Percentiles rank a stretch among this genome's conserved stretches.
Evolutionary conservation across 805 yeast species (phyloP).

Genomic region (Metschnikowia lochheadii): DNA sequence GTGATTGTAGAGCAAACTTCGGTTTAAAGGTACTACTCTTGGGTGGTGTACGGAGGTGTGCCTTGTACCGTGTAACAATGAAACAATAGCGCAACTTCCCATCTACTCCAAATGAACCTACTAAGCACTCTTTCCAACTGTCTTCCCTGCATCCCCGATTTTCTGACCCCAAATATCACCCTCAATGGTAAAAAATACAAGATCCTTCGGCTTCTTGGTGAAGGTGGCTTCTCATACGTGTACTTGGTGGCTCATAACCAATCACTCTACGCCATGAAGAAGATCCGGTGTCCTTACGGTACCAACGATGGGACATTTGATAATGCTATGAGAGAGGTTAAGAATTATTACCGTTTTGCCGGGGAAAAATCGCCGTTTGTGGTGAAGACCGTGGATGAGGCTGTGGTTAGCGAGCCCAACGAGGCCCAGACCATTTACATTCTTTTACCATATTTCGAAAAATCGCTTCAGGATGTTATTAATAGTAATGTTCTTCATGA

Average conservation of each 20-base stretch:
- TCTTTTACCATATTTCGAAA: slow-evolving; percentile 69
- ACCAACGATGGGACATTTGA: slow-evolving; percentile 57
- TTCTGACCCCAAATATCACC: slow-evolving; percentile 50
- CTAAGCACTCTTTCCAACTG: slow-evolving; percentile 21
- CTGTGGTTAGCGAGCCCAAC: slow-evolving; percentile 66
- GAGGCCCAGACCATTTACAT: slow-evolving; percentile 79
- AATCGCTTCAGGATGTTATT: slow-evolving; percentile 76
- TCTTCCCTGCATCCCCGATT: slow-evolving; percentile 43
- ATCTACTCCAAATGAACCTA: slow-evolving; percentile 12
- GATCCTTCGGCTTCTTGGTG: slow-evolving; percentile 74
- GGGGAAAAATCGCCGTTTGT: slow-evolving; percentile 57
- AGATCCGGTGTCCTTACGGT: slow-evolving; percentile 85
- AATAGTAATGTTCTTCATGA: slow-evolving; percentile 58
- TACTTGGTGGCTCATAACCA: slow-evolving; percentile 60
- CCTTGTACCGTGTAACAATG: too few relatives aligned
- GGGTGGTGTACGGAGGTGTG: background rate
- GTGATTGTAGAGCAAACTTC: too few relatives aligned
- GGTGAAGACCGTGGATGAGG: slow-evolving; percentile 65
- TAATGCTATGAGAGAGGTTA: slow-evolving; percentile 73
- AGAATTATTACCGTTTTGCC: slow-evolving; percentile 64
- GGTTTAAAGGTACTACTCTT: too few relatives aligned
- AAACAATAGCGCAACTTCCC: background rate
- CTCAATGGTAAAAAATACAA: slow-evolving; percentile 61
- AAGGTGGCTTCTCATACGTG: slow-evolving; percentile 86
- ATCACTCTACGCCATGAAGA: slow-evolving; percentile 65